Evolutionary conservation across 331 rosid species (phyloP), one percentile per base, ranked within the genome.

Genomic region (Malus hybrid): DNA sequence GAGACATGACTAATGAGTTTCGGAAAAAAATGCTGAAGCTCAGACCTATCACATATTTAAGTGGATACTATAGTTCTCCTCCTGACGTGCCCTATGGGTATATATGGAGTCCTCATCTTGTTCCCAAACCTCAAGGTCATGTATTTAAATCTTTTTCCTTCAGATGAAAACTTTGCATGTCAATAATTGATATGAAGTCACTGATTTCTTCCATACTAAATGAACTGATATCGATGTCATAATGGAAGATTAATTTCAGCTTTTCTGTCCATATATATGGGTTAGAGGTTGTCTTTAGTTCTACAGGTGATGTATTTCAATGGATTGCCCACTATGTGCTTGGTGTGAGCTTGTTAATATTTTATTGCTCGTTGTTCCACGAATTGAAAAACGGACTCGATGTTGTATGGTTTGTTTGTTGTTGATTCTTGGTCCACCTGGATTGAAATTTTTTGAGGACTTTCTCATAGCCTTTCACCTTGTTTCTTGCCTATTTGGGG

Each of bases 81-180:
- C 81, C 75, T 19, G 87, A 89, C 42, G 85, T 92, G 73, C 99
- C 97, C 66, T 70, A 90, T 75, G 91, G 93, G 74, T 94, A 94
- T 69, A 84, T 92, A 67, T 94, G 97, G 97, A 94, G 99, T 81
- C 99, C 99, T 80, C 95, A 90, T 73, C 93, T 94, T 80, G 92
- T 92, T 86, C 97, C 97, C 74, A 94, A 94, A 78, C 99, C 97
- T 57, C 84, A 90, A 92, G 99, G 98, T 93, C 69, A 72, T 79
- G 55, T 76, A 19, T 48, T 67, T 69, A 67, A 62, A 73, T 46
- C 61, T 78, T 13, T 65, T 65, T 36, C 31, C 27, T 63, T 71
- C 33, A 31, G 63, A 65, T 71, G 27, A 59, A 75, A 80, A 39
- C 11, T 62, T 59, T 66, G 70, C 75, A 65, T 70, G 80, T 13